These are phyloP conservation scores for Podochytrium sp. DNA, from an alignment of 192 early-diverging fungal genomes.

Conservation along the genomic window DNA sequence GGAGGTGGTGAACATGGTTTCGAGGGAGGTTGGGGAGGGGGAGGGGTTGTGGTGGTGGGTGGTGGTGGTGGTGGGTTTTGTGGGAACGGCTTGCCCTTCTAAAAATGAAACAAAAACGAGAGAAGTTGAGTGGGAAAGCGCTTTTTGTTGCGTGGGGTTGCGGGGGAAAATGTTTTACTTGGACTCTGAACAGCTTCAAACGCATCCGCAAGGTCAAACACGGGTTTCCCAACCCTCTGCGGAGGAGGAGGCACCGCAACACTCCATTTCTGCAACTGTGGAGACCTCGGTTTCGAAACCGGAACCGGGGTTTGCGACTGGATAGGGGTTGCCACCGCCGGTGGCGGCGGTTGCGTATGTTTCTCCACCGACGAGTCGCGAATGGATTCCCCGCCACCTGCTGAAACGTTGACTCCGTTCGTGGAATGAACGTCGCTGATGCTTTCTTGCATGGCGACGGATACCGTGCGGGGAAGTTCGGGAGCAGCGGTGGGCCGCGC, in stretches of 20 bases:
- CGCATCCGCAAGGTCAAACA: constrained; percentile 7
- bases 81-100: background rate
- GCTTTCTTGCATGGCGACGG: no score
- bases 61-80: background rate
- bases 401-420: no score
- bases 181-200: constrained; percentile 7
- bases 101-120: background rate
- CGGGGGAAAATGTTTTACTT: background rate
- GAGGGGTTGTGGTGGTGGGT: background rate
- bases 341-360: no score
- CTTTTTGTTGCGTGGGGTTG: background rate
- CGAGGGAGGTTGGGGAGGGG: background rate
- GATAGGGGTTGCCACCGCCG: no score
- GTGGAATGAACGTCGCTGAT: no score
- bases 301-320: no score
- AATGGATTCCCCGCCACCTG: no score
- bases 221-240: background rate
- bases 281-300: background rate
- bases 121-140: background rate
- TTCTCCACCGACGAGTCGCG: no score
- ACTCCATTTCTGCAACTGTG: no score
- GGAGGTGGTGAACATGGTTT: background rate
- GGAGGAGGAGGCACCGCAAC: no score
- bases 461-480: no score
- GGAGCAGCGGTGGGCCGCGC: no score